Evolutionary conservation across 73 alveolate genomes (phyloP).

Genomic region (Symbiodinium pilosum): DNA sequence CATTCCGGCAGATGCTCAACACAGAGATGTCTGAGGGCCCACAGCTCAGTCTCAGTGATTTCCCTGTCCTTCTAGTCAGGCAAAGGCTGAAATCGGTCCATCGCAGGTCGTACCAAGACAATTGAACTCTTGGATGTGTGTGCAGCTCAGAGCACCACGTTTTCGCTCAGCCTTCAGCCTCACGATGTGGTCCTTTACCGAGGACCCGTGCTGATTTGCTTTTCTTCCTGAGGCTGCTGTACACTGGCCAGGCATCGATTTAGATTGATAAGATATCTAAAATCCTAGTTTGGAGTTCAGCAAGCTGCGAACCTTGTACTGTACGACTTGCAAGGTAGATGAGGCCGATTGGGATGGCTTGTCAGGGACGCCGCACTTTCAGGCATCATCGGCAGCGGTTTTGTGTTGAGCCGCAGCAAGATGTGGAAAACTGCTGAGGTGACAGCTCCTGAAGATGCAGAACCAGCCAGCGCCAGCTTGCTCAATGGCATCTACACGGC

Average conservation of each 20-base stretch:
- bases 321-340: constrained; percentile 22
- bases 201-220: constrained; percentile 91
- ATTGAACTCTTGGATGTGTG: constrained; percentile 58
- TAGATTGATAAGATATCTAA: too few species aligned
- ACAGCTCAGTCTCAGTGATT: not conserved
- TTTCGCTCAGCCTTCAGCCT: not conserved
- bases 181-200: not conserved
- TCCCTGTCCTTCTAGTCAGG: too few species aligned
- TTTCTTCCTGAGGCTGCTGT: constrained; percentile 73
- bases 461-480: constrained; percentile 77
- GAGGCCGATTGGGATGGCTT: constrained; percentile 94
- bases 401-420: not conserved
- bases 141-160: not conserved
- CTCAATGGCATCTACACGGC: constrained; percentile 69
- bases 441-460: constrained; percentile 86
- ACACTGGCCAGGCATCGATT: constrained; percentile 76
- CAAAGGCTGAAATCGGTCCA: too few species aligned
- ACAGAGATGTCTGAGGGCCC: constrained; percentile 78
- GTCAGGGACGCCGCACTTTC: constrained; percentile 80
- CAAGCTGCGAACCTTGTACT: not conserved
- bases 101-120: constrained; percentile 78
- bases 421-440: not conserved
- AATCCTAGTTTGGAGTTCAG: too few species aligned
- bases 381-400: not conserved
- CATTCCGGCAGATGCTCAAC: constrained; percentile 82